Evolutionary conservation across 106 monocot genomes (phyloP).

Genomic region (Narthecium ossifragum): DNA sequence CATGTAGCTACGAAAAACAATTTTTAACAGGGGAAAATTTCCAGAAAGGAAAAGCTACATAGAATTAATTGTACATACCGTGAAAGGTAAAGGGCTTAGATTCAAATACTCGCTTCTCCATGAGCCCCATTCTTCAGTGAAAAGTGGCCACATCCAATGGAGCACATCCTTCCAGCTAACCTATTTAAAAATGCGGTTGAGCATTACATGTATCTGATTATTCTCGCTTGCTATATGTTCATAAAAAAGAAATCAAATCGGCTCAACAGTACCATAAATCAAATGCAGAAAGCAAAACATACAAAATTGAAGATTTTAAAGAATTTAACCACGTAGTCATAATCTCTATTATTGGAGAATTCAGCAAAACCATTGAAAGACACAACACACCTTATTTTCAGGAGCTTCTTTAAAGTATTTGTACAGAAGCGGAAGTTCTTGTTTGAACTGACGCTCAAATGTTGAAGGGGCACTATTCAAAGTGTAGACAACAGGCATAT

Average conservation of each 20-base stretch:
- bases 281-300: no score
- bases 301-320: no score
- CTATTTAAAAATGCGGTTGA: conserved; percentile 21
- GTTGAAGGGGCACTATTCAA: conserved; percentile 73
- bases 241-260: no score
- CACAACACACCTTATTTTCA: conserved; percentile 37
- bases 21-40: no score
- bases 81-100: conserved; percentile 66
- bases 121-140: conserved; percentile 81
- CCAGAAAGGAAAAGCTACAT: no score
- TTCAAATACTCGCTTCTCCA: conserved; percentile 82
- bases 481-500: not conserved
- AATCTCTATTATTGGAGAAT: no score
- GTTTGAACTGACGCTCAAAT: conserved; percentile 71
- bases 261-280: no score
- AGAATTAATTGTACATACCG: conserved; percentile 26
- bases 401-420: conserved; percentile 71
- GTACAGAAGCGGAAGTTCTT: conserved; percentile 56
- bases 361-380: no score
- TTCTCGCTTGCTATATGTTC: no score
- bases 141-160: conserved; percentile 99
- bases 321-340: no score
- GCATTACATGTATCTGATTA: no score
- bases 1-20: no score
- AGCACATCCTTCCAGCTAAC: conserved; percentile 80